Evolutionary conservation across 176 grass and related monocot species (phyloP), one percentile per base, ranked within the genome.

Genomic region (Rhynchospora tenuis): DNA sequence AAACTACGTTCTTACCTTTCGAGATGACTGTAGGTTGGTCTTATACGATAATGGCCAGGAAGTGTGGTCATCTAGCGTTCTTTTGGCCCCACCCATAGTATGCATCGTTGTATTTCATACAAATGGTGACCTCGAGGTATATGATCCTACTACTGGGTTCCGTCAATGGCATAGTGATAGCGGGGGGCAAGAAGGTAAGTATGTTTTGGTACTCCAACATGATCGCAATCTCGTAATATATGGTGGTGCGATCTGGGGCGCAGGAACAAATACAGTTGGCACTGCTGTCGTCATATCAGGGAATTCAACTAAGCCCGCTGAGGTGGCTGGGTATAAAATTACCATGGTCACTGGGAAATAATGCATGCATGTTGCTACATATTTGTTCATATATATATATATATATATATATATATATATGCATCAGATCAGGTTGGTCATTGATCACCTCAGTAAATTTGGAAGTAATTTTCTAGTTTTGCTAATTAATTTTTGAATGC

Each of bases 141-240:
- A n/a, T n/a, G n/a, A n/a, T n/a, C n/a, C n/a, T n/a, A n/a, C n/a
- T n/a, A n/a, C n/a, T n/a, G n/a, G n/a, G n/a, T n/a, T n/a, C n/a
- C n/a, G n/a, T n/a, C n/a, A n/a, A n/a, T n/a, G n/a, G n/a, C n/a
- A n/a, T n/a, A n/a, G n/a, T n/a, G n/a, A n/a, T n/a, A n/a, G n/a
- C n/a, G n/a, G n/a, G n/a, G n/a, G 80, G 6, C 1, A 2, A 1
- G 0, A 8, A 11, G 17, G 14, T 7, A 78, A 24, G 69, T 83
- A 45, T 17, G 47, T 72, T 27, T 22, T 83, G 0, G 13, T 83
- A 46, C 54, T 88, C 31, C 86, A 88, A 58, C 0, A 15, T 0
- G 86, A 88, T 45, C 45, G 84, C 56, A 86, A 86, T 58, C 45
- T 83, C 42, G 86, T 87, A 11, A 66, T 87, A 4, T 87, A 87